These are phyloP conservation scores for Oryza rufipogon DNA, from an alignment of 176 grass and related monocot genomes.

Conservation along the genomic window DNA sequence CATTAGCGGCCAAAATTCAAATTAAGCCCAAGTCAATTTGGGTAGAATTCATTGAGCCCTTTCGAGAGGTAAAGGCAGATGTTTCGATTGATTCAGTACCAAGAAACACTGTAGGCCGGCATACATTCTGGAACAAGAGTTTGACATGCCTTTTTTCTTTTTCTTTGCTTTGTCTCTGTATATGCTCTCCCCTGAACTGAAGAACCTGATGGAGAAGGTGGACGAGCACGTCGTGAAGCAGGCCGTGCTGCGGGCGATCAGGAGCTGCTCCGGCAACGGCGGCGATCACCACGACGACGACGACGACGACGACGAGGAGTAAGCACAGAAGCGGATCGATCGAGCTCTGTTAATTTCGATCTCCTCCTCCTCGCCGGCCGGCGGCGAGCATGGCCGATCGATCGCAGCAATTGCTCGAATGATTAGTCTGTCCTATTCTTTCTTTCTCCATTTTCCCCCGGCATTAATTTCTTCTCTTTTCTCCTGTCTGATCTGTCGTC, in stretches of 20 bases:
- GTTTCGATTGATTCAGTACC: background rate
- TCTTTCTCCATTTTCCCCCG: background rate
- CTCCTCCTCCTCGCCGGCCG: background rate
- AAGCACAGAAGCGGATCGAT: background rate
- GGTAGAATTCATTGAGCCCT: background rate
- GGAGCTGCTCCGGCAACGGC: constrained; percentile 54
- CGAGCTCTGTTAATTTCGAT: too few relatives aligned
- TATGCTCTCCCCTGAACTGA: background rate
- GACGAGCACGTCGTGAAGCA: constrained; percentile 77
- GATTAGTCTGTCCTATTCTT: constrained; percentile 12
- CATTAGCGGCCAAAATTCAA: background rate
- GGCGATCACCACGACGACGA: constrained; percentile 37
- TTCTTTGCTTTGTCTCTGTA: background rate
- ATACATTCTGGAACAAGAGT: background rate
- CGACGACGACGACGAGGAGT: constrained; percentile 35
- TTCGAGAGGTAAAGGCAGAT: background rate
- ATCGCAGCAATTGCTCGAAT: background rate
- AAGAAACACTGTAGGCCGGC: background rate
- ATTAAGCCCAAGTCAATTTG: background rate
- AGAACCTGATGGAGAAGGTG: constrained; percentile 64
- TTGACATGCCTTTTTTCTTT: background rate
- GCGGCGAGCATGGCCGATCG: background rate
- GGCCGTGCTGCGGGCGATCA: constrained; percentile 81
- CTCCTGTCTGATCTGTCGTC: background rate
- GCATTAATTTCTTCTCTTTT: background rate